Conservation (phyloP, 257 asterid genomes). For the Euphrasia confusa region DNA sequence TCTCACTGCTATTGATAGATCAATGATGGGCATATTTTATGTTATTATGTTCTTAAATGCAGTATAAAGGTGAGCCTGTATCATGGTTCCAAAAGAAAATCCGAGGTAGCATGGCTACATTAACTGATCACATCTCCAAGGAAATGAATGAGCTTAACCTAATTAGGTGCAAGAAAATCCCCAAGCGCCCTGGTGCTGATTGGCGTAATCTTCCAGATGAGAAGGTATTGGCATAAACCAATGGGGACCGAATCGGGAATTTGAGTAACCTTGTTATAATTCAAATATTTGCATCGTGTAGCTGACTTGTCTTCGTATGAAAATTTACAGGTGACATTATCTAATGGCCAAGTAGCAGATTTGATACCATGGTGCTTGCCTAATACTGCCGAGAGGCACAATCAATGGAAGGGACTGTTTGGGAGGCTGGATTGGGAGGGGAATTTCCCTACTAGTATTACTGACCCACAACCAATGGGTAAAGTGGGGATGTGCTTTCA, state of each 20-base stretch:
- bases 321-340: conserved; percentile 56
- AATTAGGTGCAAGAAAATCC: conserved; percentile 78
- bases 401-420: conserved; percentile 96
- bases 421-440: conserved; percentile 98
- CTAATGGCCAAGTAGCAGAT: conserved; percentile 80
- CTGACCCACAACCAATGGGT: conserved; percentile 98
- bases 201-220: conserved; percentile 97
- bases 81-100: conserved; percentile 89
- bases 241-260: background rate
- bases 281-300: background rate
- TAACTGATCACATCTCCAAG: conserved; percentile 78
- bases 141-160: conserved; percentile 88
- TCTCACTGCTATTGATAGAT: too few species aligned
- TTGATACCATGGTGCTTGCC: conserved; percentile 97
- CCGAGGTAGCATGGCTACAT: conserved; percentile 49
- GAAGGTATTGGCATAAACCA: conserved; percentile 44
- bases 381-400: conserved; percentile 95
- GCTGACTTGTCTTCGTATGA: conserved; percentile 13
- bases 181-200: conserved; percentile 81
- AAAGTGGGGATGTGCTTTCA: conserved; percentile 99
- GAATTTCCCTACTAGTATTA: conserved; percentile 79
- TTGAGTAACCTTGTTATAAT: conserved; percentile 16
- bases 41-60: conserved; percentile 31
- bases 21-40: too few species aligned
- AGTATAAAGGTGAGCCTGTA: conserved; percentile 68